Base-by-base conservation (phyloP, 1,284 basidiomycete genomes). In the Puccinia novopanici region DNA sequence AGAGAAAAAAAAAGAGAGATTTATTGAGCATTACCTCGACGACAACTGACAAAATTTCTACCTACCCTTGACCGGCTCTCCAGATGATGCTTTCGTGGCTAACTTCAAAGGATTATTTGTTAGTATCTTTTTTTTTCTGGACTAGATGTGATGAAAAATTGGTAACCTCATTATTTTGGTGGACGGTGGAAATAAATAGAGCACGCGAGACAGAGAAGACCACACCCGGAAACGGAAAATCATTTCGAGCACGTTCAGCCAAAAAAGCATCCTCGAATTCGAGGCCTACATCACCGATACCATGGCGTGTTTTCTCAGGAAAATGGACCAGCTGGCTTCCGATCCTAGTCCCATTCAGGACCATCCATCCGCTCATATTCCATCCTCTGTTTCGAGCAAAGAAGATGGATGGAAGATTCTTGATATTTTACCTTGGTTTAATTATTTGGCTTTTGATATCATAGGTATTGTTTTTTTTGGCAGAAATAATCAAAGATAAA, bases 221-320 rank as follows among this genome's bases (percentile, higher is more conserved):
- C 94, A 97, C 86, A 89, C 93, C 0, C 90, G 93, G 78, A 95
- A 95, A 87, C 90, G 93, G 86, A 95, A 94, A 87, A 92, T 94
- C 82, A 90, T 95, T 55, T 91, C 92, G 0, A 91, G 94, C 86
- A 92, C 94, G 82, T 95, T 94, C 87, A 91, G 92, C 10, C 65
- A 91, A 85, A 93, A 94, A 87, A 92, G 89, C 82, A 88, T 95
- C 22, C 86, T 92, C 82, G 92, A 92, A 84, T 87, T 88, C 80
- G 86, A 94, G 86, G 91, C 92, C 0, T 89, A 92, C 82, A 89
- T 94, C 92, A 83, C 92, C 24, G 84, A 87, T 22, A 91, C 92
- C 85, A 89, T 93, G 42, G 84, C 83, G 6, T 87, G 88, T 75
- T 86, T 94, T 77, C 86, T 93, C 82, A 86, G 86, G n/a, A 91